Evolutionary conservation across 768 basidiomycete species (phyloP), one percentile per base, ranked within the genome.

Genomic region (Suillus occidentalis): DNA sequence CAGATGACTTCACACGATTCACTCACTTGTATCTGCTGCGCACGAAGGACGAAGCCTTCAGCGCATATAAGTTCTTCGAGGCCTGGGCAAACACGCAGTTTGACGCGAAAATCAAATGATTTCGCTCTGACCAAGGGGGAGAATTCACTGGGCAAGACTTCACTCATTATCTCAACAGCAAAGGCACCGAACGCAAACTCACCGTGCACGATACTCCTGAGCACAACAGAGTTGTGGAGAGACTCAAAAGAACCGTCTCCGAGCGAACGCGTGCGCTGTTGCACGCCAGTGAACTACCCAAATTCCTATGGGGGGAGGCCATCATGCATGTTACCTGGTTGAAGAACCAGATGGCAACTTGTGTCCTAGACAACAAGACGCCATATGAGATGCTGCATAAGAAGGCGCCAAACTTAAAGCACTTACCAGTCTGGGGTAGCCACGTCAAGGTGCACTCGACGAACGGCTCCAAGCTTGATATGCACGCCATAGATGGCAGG

Each of bases 141-240:
- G 79, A 85, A 64, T 84, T 81, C 60, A 64, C 77, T n/a, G 75
- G 74, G 10, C 69, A 76, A 0, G 74, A 75, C 9, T 78, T 85
- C 36, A 67, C 65, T 6, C 2, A 60, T 0, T 71, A 79, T 55
- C 72, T 82, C 0, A 68, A 76, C 1, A 56, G 61, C 0, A 70
- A 76, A 9, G 85, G 85, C 0, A 85, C 79, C 0, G 36, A 63
- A 4, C 75, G 75, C 16, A 73, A 79, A 57, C 69, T 78, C 2
- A 83, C 80, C 1, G 71, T 78, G 1, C 79, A 81, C 28, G 74
- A 85, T 65, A 81, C 79, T 0, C 82, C 79, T 0, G 70, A 80
- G 59, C 74, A 84, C 49, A 85, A 84, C 63, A 80, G 84, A 0
- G 66, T 83, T 18, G 77, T 82, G 0, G 78, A 85, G 68, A 70